phyloP scores from a whole-genome alignment of 768 basidiomycete genomes.

The Amanita fuliginea region DNA sequence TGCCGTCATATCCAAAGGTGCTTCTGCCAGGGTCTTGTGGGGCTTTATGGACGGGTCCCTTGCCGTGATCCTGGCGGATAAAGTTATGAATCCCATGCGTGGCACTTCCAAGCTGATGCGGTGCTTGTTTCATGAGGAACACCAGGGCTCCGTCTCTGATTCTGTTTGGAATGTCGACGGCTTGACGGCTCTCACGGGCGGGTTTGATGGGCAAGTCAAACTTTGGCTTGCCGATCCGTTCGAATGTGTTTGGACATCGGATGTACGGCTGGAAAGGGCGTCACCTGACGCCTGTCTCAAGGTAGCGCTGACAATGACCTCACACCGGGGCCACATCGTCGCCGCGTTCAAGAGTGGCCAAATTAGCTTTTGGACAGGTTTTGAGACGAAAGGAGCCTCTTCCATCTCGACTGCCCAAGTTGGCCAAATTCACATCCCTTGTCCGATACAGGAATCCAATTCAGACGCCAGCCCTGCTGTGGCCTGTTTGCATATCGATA shows the following conservation, averaged over 20 bases:
- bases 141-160: constrained; percentile 48
- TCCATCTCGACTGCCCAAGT: constrained; percentile 12
- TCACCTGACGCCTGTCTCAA: constrained; percentile 40
- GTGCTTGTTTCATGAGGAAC: constrained; percentile 47
- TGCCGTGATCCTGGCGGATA: constrained; percentile 42
- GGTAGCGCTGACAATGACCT: constrained; percentile 31
- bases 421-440: constrained; percentile 22
- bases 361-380: constrained; percentile 43
- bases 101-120: constrained; percentile 33
- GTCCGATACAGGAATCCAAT: constrained; percentile 16
- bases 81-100: constrained; percentile 46
- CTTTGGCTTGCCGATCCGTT: constrained; percentile 55
- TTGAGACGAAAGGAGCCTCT: constrained; percentile 15
- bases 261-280: constrained; percentile 19
- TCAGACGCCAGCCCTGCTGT: constrained; percentile 11
- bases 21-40: constrained; percentile 62
- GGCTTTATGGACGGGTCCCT: constrained; percentile 64
- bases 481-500: constrained; percentile 18
- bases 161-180: constrained; percentile 32
- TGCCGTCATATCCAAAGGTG: constrained; percentile 47
- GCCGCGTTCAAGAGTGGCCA: constrained; percentile 48
- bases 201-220: constrained; percentile 57
- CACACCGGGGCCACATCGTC: constrained; percentile 26
- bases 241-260: constrained; percentile 56
- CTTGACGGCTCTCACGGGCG: constrained; percentile 36